phyloP scores from a whole-genome alignment of 2,329 filamentous ascomycete species.

The Macroventuria anomochaeta region DNA sequence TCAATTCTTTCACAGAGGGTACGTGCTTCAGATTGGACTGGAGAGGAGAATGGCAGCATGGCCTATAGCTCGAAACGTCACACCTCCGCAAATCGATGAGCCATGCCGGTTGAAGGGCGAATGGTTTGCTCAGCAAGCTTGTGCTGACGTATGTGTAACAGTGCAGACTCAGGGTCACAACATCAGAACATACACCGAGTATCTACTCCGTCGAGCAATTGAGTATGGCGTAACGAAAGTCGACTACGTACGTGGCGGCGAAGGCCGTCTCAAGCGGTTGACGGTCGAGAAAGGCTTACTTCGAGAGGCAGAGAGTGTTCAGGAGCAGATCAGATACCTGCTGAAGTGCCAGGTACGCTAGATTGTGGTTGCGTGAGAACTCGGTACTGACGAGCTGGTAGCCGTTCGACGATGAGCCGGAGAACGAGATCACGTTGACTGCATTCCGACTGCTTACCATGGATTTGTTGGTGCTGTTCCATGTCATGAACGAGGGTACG shows the following conservation, averaged over 20 bases:
- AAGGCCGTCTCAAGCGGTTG: conserved; percentile 82
- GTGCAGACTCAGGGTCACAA: conserved; percentile 95
- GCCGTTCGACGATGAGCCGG: conserved; percentile 85
- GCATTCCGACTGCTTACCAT: conserved; percentile 91
- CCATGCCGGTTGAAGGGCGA: background rate
- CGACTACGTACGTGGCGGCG: conserved; percentile 86
- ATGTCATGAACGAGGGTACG: conserved; percentile 93
- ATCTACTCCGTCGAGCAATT: conserved; percentile 80
- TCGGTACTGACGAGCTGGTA: conserved; percentile 46
- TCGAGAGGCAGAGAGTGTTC: conserved; percentile 88
- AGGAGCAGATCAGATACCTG: conserved; percentile 83
- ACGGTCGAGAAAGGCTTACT: conserved; percentile 90
- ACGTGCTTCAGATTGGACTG: conserved; percentile 45
- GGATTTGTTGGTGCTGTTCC: conserved; percentile 88
- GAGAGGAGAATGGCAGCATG: background rate
- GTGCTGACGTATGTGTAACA: conserved; percentile 61
- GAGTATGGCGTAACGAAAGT: conserved; percentile 84
- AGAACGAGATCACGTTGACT: conserved; percentile 95
- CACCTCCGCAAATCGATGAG: background rate
- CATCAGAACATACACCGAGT: conserved; percentile 88
- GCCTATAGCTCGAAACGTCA: too few relatives aligned
- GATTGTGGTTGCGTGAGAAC: background rate
- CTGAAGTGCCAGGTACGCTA: conserved; percentile 84
- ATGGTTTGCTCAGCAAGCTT: background rate
- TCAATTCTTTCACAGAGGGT: conserved; percentile 94